phyloP scores from a whole-genome alignment of 75 land plant species.

The Picea sitchensis region DNA sequence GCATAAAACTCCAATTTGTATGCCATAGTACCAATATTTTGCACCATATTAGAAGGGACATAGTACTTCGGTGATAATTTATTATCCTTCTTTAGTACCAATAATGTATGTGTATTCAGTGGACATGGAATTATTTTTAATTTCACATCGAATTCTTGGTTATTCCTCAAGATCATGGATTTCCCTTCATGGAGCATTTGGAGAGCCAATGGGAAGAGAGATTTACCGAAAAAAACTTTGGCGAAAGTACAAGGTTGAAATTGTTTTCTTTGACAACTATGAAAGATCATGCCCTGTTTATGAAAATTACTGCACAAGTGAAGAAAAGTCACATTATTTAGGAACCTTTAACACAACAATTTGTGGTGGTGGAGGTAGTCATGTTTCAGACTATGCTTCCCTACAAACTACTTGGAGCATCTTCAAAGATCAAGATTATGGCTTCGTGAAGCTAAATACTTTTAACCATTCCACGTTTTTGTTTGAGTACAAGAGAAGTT shows the following conservation, averaged over 20 bases:
- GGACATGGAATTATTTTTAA: background rate
- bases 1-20: too few relatives aligned
- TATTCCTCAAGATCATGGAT: slow-evolving; percentile 69
- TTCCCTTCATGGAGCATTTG: slow-evolving; percentile 68
- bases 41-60: too few relatives aligned
- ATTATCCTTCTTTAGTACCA: too few relatives aligned
- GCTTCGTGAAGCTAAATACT: slow-evolving; percentile 76
- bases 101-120: too few relatives aligned
- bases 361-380: slow-evolving; percentile 70
- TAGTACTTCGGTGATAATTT: too few relatives aligned
- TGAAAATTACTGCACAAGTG: slow-evolving; percentile 64
- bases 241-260: slow-evolving; percentile 93
- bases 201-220: slow-evolving; percentile 81
- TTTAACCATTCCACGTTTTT: slow-evolving; percentile 68
- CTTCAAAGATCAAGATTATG: slow-evolving; percentile 53
- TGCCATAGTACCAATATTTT: too few relatives aligned
- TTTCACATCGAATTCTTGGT: slow-evolving; percentile 58
- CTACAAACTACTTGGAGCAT: slow-evolving; percentile 61
- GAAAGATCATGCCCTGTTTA: slow-evolving; percentile 90
- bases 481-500: slow-evolving; percentile 79
- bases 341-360: slow-evolving; percentile 76
- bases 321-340: slow-evolving; percentile 53
- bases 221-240: slow-evolving; percentile 70
- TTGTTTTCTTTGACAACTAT: slow-evolving; percentile 87
- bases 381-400: slow-evolving; percentile 33